These are phyloP conservation scores for Suillus placidus DNA, from an alignment of 768 basidiomycete genomes.

Conservation along the genomic window DNA sequence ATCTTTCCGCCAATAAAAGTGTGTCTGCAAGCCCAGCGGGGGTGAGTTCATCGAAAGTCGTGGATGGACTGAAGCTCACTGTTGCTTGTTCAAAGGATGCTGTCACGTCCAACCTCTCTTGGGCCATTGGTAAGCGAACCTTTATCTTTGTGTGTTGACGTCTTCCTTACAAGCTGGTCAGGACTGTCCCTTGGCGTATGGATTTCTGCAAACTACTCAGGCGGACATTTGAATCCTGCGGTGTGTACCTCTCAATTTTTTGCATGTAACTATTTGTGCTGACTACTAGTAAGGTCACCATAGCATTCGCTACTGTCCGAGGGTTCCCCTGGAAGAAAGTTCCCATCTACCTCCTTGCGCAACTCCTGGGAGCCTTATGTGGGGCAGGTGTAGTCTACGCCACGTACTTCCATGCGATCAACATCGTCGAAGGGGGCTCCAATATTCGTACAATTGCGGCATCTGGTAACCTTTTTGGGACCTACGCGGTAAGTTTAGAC, in stretches of 20 bases:
- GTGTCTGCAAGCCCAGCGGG: constrained; percentile 50
- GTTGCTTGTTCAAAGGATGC: constrained; percentile 39
- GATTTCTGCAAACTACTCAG: constrained; percentile 64
- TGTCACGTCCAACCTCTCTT: constrained; percentile 54
- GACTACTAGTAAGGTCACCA: constrained; percentile 48
- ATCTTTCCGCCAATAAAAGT: constrained; percentile 43
- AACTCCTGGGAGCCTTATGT: constrained; percentile 55
- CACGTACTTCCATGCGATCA: constrained; percentile 62
- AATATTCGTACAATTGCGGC: constrained; percentile 49
- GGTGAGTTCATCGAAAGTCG: constrained; percentile 36
- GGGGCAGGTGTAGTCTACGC: constrained; percentile 56
- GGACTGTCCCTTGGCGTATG: constrained; percentile 66
- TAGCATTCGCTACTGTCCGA: constrained; percentile 63
- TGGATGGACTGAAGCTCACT: not conserved
- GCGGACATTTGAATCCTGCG: constrained; percentile 69
- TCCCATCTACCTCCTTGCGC: constrained; percentile 61
- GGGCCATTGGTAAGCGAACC: constrained; percentile 46
- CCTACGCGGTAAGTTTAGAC: constrained; percentile 48
- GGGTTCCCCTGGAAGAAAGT: constrained; percentile 78
- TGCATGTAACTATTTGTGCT: not conserved
- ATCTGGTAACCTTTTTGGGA: constrained; percentile 55
- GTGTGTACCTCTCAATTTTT: constrained; percentile 34
- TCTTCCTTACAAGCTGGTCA: constrained; percentile 13
- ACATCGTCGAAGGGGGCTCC: constrained; percentile 53
- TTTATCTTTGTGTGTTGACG: not conserved